Evolutionary conservation across 2,329 filamentous ascomycete genomes (phyloP).

Genomic region (Cordyceps javanica): DNA sequence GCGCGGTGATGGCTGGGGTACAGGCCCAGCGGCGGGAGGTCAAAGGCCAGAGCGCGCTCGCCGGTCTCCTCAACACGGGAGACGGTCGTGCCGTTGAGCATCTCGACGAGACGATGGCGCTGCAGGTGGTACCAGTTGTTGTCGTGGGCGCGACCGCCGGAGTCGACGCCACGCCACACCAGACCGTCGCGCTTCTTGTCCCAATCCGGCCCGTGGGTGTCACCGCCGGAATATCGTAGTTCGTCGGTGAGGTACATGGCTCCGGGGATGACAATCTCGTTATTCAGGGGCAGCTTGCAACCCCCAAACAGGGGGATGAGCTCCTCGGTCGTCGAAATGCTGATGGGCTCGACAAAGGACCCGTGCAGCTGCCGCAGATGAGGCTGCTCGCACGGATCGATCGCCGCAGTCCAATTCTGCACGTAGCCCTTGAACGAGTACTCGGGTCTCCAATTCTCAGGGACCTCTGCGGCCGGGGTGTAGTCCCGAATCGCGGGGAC

Average conservation of each 20-base stretch:
- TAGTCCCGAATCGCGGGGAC: conserved; percentile 26
- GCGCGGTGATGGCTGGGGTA: conserved; percentile 37
- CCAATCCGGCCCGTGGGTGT: conserved; percentile 51
- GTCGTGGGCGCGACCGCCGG: conserved; percentile 47
- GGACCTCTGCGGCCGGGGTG: conserved; percentile 27
- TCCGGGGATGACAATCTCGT: conserved; percentile 58
- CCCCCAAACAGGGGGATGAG: conserved; percentile 57
- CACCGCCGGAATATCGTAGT: conserved; percentile 51
- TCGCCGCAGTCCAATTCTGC: conserved; percentile 51
- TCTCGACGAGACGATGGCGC: conserved; percentile 63
- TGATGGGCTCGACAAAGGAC: conserved; percentile 49
- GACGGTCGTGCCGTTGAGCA: conserved; percentile 60
- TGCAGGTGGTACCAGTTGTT: conserved; percentile 64
- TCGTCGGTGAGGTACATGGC: conserved; percentile 59
- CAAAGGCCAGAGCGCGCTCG: conserved; percentile 40
- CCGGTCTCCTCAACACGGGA: conserved; percentile 36
- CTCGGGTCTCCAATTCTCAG: conserved; percentile 26
- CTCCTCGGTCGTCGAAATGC: conserved; percentile 44
- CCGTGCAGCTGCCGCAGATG: conserved; percentile 46
- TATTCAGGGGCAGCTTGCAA: conserved; percentile 57
- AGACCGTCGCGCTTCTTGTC: conserved; percentile 47
- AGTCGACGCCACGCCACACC: conserved; percentile 61
- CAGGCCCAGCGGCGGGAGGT: conserved; percentile 34
- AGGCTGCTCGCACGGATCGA: conserved; percentile 55
- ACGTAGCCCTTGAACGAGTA: conserved; percentile 44